phyloP scores from a whole-genome alignment of 805 yeast species.

The Ogataea parapolymorpha region DNA sequence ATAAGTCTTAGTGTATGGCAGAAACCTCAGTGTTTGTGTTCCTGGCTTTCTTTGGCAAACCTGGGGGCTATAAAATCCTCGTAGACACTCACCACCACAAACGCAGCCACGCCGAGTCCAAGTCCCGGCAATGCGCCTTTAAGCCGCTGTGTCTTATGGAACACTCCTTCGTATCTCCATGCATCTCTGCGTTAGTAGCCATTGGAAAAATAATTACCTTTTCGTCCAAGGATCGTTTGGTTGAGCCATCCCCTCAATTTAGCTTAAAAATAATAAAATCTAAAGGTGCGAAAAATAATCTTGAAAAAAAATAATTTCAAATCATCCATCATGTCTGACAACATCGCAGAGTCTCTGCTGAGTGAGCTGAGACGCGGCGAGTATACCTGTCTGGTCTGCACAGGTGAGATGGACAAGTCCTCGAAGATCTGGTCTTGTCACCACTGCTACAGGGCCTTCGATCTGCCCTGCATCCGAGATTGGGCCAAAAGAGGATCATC shows the following conservation, averaged over 20 bases:
- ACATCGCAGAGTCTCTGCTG: conserved; percentile 36
- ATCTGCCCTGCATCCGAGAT: conserved; percentile 74
- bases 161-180: conserved; percentile 86
- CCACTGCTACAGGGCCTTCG: conserved; percentile 79
- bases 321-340: neutral
- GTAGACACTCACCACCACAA: conserved; percentile 58
- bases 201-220: conserved; percentile 26
- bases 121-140: conserved; percentile 77
- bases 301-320: neutral
- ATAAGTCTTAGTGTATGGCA: too few relatives aligned
- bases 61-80: conserved; percentile 44
- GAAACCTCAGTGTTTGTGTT: neutral
- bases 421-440: conserved; percentile 78
- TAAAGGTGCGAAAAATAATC: neutral
- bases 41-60: neutral
- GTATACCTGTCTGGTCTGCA: conserved; percentile 84
- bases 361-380: conserved; percentile 63
- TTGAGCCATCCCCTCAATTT: conserved; percentile 22
- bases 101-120: conserved; percentile 74
- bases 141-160: conserved; percentile 66
- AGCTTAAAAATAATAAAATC: neutral
- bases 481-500: conserved; percentile 84
- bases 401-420: conserved; percentile 67
- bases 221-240: conserved; percentile 45
- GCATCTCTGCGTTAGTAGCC: conserved; percentile 57